Conservation (phyloP, 768 basidiomycete species). For the Tulasnella sp. region DNA sequence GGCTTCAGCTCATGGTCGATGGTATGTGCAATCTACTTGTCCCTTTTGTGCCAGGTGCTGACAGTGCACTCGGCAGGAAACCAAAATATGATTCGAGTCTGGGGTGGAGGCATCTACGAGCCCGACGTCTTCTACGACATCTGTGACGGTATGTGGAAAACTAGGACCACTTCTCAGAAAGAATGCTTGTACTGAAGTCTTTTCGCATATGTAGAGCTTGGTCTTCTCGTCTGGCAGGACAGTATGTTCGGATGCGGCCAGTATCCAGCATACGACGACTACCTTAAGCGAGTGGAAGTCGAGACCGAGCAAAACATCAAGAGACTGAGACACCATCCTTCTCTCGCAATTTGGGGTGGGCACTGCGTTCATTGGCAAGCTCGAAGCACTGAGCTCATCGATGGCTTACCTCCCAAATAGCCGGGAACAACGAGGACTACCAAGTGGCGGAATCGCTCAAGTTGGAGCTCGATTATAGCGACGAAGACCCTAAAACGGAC, state of each 20-base stretch:
- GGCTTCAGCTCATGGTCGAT: conserved; percentile 74
- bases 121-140: conserved; percentile 60
- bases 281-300: conserved; percentile 55
- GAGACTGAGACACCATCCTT: conserved; percentile 76
- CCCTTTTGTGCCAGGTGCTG: background rate
- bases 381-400: conserved; percentile 24
- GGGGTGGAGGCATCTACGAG: conserved; percentile 86
- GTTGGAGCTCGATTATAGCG: conserved; percentile 74
- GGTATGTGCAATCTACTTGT: conserved; percentile 22
- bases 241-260: conserved; percentile 96
- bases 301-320: conserved; percentile 82
- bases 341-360: conserved; percentile 76
- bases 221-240: conserved; percentile 89
- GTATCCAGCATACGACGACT: conserved; percentile 83
- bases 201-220: conserved; percentile 45
- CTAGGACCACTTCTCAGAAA: background rate
- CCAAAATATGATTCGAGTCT: conserved; percentile 90
- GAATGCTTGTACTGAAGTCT: background rate
- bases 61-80: conserved; percentile 34
- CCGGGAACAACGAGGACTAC: conserved; percentile 86
- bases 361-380: background rate
- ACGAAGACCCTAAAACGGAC: conserved; percentile 44
- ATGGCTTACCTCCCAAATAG: conserved; percentile 28
- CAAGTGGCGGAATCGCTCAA: conserved; percentile 70
- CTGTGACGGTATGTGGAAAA: conserved; percentile 47